phyloP scores from a whole-genome alignment of 176 grass and related monocot genomes.

The Eleusine coracana region DNA sequence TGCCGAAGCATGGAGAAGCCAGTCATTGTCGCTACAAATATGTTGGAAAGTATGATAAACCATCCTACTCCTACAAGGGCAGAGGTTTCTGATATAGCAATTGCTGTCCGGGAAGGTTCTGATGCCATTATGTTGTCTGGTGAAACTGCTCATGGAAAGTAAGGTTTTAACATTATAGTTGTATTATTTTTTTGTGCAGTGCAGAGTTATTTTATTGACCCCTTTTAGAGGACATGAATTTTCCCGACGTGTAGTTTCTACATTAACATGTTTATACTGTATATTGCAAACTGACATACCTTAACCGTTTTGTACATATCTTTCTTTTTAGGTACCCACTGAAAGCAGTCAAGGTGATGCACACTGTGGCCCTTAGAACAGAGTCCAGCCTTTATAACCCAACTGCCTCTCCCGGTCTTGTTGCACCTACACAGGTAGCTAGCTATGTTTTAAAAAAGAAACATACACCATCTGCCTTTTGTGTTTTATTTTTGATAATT shows the following conservation, averaged over 20 bases:
- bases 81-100: slow-evolving; percentile 96
- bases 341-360: slow-evolving; percentile 98
- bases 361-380: slow-evolving; percentile 89
- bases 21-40: slow-evolving; percentile 97
- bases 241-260: background rate
- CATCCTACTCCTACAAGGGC: slow-evolving; percentile 98
- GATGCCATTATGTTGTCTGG: slow-evolving; percentile 98
- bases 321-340: slow-evolving; percentile 71
- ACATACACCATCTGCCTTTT: background rate
- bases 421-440: slow-evolving; percentile 53
- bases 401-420: slow-evolving; percentile 45
- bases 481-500: background rate
- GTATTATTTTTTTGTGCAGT: slow-evolving; percentile 22
- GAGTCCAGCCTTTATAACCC: slow-evolving; percentile 76
- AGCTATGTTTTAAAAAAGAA: background rate
- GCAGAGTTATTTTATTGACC: background rate
- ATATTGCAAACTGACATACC: slow-evolving; percentile 15
- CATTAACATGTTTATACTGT: background rate
- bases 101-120: slow-evolving; percentile 89
- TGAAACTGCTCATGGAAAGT: slow-evolving; percentile 99
- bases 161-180: slow-evolving; percentile 44
- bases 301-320: slow-evolving; percentile 36
- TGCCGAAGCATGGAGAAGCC: slow-evolving; percentile 90
- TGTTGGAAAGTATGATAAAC: slow-evolving; percentile 98
- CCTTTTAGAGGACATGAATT: slow-evolving; percentile 7